Evolutionary conservation across 768 basidiomycete genomes (phyloP), one percentile per base, ranked within the genome.

Genomic region (Crepidotus variabilis): DNA sequence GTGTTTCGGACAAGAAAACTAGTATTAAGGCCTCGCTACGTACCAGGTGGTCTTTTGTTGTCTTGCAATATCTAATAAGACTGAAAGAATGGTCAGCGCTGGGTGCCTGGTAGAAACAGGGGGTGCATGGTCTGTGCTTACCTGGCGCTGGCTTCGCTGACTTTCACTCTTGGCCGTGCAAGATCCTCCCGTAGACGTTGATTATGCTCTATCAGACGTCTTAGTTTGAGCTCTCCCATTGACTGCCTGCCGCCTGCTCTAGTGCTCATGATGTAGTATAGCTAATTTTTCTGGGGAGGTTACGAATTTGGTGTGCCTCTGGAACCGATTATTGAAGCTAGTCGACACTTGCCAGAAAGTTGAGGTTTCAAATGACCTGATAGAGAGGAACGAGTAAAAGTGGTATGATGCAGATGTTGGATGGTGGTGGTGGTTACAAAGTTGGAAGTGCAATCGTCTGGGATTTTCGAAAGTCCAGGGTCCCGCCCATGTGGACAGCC

Each of bases 211-310:
- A 92, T 88, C 66, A 98, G 78, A 46, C 95, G 84, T 22, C 95
- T 84, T 57, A 97, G 89, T 82, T 97, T 97, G 71, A 98, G 90
- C 79, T 98, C 95, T 48, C 92, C 92, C 94, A 98, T 96, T 61
- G 92, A 92, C 77, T 94, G 94, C 58, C 84, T 76, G 51, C 82
- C 81, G 67, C 86, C 78, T 61, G 77, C 68, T 62, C 86, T 79
- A 66, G 78, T 75, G 62, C 81, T 85, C 85, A 87, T 87, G 64
- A 57, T 67, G 64, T 43, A 5, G 64, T 43, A 5, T 11, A 20
- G 13, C 3, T 14, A 58, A 28, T 43, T 34, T 34, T 35, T 56
- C 50, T 50, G 54, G 50, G 55, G 60, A 57, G 24, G 59, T 54
- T 57, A 57, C 34, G 23, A 39, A 35, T 56, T 51, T 28, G 33